Evolutionary conservation across 2,329 filamentous ascomycete genomes (phyloP), one percentile per base, ranked within the genome.

Genomic region (Colletotrichum sp.): DNA sequence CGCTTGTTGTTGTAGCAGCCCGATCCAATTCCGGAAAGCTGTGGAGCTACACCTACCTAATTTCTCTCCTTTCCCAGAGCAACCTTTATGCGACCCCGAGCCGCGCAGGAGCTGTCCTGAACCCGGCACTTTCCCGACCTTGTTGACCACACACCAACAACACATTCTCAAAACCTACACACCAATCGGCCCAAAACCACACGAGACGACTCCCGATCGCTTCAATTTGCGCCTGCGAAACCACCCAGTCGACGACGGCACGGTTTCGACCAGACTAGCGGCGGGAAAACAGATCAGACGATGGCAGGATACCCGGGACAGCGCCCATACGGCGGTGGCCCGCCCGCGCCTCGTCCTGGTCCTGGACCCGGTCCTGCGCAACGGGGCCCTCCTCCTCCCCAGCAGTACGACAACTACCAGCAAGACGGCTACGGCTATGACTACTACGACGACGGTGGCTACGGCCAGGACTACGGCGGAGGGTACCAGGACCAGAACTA

Each of bases 401-500:
- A 85, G 69, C 84, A 89, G 72, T 88, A 89, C 75, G 85, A 89
- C 69, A 84, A 86, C 66, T 88, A 89, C 72, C 85, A 88, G 69
- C 85, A 88, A 65, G 86, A 85, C 16, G 69, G 57, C 15, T 86
- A 90, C 76, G 86, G 83, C 65, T 86, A 88, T 75, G 87, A 87
- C 26, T 85, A 87, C 63, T 87, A 88, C 21, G 84, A 86, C 30
- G 86, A 87, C 67, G 85, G 85, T 8, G 79, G 78, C n/a, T 80
- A 84, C 60, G 82, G 79, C 4, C 86, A 87, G 76, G 85, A 83
- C 26, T 86, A 87, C 62, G 84, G 83, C 69, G 82, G 79, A 69
- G 85, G 87, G 44, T 87, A 88, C 78, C 85, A 86, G 68, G 87
- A 88, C 62, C 85, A 85, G 72, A 86, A 85, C 77, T 90, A 89